phyloP scores from a whole-genome alignment of 306 rosid species.

The Rosa lucieae region DNA sequence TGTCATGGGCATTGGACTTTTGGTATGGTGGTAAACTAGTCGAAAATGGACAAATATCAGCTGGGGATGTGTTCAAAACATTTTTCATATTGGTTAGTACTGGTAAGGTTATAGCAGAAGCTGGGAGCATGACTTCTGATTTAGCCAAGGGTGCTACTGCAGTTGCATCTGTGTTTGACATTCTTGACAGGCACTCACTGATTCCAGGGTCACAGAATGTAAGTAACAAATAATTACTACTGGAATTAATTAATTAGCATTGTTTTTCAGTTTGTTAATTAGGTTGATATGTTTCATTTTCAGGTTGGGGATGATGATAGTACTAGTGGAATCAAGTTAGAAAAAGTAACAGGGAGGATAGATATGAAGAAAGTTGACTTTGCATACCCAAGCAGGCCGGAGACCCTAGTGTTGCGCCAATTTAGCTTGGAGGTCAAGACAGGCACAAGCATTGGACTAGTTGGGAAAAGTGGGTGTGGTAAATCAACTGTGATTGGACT shows the following conservation, averaged over 20 bases:
- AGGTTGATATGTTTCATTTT: not conserved
- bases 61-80: slow-evolving; percentile 94
- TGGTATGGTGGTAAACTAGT: slow-evolving; percentile 96
- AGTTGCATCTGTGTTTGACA: slow-evolving; percentile 76
- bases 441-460: slow-evolving; percentile 80
- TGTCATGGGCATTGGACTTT: slow-evolving; percentile 97
- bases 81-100: slow-evolving; percentile 90
- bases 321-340: slow-evolving; percentile 45
- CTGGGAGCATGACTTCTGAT: slow-evolving; percentile 98
- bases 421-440: slow-evolving; percentile 80
- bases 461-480: slow-evolving; percentile 92
- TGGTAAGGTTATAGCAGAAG: slow-evolving; percentile 96
- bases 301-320: slow-evolving; percentile 41
- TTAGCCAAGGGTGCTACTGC: slow-evolving; percentile 84
- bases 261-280: not conserved
- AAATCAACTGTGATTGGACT: slow-evolving; percentile 88
- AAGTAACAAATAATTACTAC: slow-evolving; percentile 5
- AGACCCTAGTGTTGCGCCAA: slow-evolving; percentile 51
- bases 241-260: not conserved
- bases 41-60: slow-evolving; percentile 59
- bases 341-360: slow-evolving; percentile 58
- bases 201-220: slow-evolving; percentile 56
- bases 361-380: slow-evolving; percentile 85
- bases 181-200: slow-evolving; percentile 80
- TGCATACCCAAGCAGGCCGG: slow-evolving; percentile 70